Evolutionary conservation across 495 filamentous ascomycete genomes (phyloP).

Genomic region (Tuber microsphaerosporum): DNA sequence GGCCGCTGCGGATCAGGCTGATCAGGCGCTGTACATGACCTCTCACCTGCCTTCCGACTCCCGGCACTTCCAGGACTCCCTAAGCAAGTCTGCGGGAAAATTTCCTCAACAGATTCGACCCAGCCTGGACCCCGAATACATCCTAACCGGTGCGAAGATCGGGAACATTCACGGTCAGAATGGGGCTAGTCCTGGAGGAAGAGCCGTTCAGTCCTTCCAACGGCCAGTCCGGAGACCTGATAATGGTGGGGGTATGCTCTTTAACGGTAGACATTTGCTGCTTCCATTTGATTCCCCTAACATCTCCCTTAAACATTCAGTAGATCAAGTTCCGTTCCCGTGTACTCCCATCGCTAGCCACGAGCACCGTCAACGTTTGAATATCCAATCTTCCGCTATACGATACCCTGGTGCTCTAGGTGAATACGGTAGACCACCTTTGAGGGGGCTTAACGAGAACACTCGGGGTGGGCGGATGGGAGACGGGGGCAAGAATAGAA

Average conservation of each 20-base stretch:
- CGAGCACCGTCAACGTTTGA: no score
- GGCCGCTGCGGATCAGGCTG: conserved; percentile 31
- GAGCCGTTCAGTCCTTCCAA: not conserved
- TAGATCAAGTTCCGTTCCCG: conserved; percentile 8
- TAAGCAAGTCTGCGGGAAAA: not conserved
- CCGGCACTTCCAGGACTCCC: conserved; percentile 14
- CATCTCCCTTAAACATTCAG: not conserved
- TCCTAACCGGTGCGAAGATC: conserved; percentile 26
- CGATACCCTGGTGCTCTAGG: no score
- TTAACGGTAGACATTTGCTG: not conserved
- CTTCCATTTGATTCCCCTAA: not conserved
- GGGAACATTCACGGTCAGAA: conserved; percentile 17
- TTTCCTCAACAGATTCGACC: conserved; percentile 1
- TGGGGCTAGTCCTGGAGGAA: not conserved
- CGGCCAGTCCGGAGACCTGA: not conserved
- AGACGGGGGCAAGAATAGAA: conserved; percentile 2
- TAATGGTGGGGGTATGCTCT: not conserved
- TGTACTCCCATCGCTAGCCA: conserved; percentile 18
- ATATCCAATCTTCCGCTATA: no score
- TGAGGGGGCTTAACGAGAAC: not conserved
- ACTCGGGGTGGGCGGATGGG: not conserved
- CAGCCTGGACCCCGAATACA: conserved; percentile 23
- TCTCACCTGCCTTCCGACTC: conserved; percentile 8
- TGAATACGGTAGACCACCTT: no score
- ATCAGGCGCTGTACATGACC: not conserved